Evolutionary conservation across 768 basidiomycete species (phyloP).

Genomic region (Agrocybe chaxingu): DNA sequence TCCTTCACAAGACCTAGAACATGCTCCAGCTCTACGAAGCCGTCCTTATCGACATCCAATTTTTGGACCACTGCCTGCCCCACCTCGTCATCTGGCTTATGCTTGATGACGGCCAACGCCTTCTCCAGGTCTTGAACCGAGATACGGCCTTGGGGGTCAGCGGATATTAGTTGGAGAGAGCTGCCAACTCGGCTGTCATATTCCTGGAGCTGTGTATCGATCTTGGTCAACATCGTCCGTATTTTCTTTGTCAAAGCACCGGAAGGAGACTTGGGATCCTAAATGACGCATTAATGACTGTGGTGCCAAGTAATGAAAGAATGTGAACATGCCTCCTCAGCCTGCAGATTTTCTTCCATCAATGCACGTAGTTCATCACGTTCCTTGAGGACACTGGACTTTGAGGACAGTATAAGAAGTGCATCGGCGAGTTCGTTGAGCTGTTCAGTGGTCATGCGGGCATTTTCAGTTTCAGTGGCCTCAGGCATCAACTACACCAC

Average conservation of each 20-base stretch:
- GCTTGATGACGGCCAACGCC: slow-evolving; percentile 90
- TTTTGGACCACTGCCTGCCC: slow-evolving; percentile 87
- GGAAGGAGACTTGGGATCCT: slow-evolving; percentile 79
- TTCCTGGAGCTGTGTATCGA: slow-evolving; percentile 87
- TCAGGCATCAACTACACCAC: slow-evolving; percentile 61
- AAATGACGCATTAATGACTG: background rate
- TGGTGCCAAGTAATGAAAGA: background rate
- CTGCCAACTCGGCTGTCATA: slow-evolving; percentile 88
- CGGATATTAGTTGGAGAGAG: slow-evolving; percentile 82
- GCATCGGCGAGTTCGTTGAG: slow-evolving; percentile 92
- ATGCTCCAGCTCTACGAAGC: slow-evolving; percentile 93
- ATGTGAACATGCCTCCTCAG: slow-evolving; percentile 64
- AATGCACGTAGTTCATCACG: slow-evolving; percentile 84
- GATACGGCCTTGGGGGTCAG: slow-evolving; percentile 85
- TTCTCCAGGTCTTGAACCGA: slow-evolving; percentile 86
- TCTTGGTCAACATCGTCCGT: slow-evolving; percentile 91
- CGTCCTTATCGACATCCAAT: slow-evolving; percentile 94
- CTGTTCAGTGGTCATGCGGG: slow-evolving; percentile 97
- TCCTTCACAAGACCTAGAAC: slow-evolving; percentile 86
- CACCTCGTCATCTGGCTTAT: slow-evolving; percentile 86
- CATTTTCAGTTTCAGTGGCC: slow-evolving; percentile 57
- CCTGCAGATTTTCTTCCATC: slow-evolving; percentile 92
- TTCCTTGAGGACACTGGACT: slow-evolving; percentile 94
- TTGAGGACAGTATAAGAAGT: slow-evolving; percentile 85
- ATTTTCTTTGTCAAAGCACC: slow-evolving; percentile 94